Base-by-base conservation (phyloP, 2,329 filamentous ascomycete genomes). In the Fusarium musae region DNA sequence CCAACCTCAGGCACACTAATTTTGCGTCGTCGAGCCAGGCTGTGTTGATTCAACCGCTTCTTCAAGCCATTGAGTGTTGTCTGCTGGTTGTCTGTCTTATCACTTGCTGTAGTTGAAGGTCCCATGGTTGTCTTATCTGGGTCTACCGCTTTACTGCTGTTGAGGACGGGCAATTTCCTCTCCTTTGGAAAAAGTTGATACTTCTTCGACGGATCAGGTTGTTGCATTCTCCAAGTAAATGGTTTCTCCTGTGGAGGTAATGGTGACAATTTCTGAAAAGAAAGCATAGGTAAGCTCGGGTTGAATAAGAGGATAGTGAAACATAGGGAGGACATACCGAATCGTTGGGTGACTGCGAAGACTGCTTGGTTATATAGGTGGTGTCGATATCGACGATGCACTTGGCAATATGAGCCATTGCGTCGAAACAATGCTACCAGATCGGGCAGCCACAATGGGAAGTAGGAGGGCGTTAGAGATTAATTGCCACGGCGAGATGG, bases 1-100 rank as follows among this genome's bases (percentile, higher is more conserved):
- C 89, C 90, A 54, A 92, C 80, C 69, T 93, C 91, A 15, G 89
- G 88, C 19, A 91, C 87, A 80, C 88, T 92, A 74, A 89, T 83
- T 78, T 93, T 93, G 71, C 90, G 87, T 75, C 90, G 86, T 69
- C 90, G 84, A 56, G 82, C 85, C 64, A 89, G 81, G 72, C 85
- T 88, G 77, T 88, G 86, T 74, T 90, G 88, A 78, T 89, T 91
- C 77, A 89, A 84, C 63, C 88, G 86, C 66, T 87, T 82, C 66
- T 87, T 85, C 57, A 90, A 80, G 43, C 84, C 83, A 40, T 80
- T 81, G 37, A 82, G 73, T 58, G 81, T 75, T 63, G 79, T 76
- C 53, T 80, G 75, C 52, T 80, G 75, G 76, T 83, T 84, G 23
- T 84, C 82, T 50, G 80, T 72, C 77, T 84, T 84, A 26, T 84